phyloP scores from a whole-genome alignment of 257 asterid species.

The Solanum chilense region DNA sequence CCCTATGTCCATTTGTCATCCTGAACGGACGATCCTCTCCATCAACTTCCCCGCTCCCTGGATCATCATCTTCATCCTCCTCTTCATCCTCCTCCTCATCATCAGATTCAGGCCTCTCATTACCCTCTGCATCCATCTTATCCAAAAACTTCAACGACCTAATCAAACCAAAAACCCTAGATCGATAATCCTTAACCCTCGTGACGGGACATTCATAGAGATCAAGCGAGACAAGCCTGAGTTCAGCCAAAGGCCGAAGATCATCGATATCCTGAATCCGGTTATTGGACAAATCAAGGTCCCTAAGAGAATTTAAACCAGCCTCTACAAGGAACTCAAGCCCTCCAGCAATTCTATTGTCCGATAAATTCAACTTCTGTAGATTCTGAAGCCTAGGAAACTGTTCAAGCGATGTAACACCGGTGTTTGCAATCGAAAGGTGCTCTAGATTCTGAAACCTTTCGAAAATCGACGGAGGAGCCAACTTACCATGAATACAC shows the following conservation, averaged over 20 bases:
- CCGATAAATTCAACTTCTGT: slow-evolving; percentile 69
- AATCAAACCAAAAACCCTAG: slow-evolving; percentile 80
- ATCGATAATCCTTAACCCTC: slow-evolving; percentile 74
- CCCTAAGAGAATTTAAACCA: slow-evolving; percentile 61
- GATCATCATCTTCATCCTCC: slow-evolving; percentile 56
- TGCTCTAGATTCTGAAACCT: slow-evolving; percentile 75
- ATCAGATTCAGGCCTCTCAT: slow-evolving; percentile 90
- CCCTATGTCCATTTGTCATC: slow-evolving; percentile 38
- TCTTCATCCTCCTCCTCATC: slow-evolving; percentile 84
- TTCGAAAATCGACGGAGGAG: slow-evolving; percentile 84
- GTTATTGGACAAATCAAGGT: slow-evolving; percentile 92
- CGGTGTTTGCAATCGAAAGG: slow-evolving; percentile 80
- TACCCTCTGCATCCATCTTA: slow-evolving; percentile 91
- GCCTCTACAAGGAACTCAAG: slow-evolving; percentile 71
- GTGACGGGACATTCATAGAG: slow-evolving; percentile 93
- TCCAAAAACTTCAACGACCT: slow-evolving; percentile 75
- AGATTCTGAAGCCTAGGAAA: slow-evolving; percentile 64
- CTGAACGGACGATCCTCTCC: slow-evolving; percentile 49
- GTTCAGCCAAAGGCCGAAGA: slow-evolving; percentile 74
- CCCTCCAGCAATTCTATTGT: slow-evolving; percentile 86
- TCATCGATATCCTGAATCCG: slow-evolving; percentile 69
- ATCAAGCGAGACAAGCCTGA: slow-evolving; percentile 79
- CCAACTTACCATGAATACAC: slow-evolving; percentile 88
- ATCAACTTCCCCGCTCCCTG: slow-evolving; percentile 88
- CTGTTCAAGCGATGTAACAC: slow-evolving; percentile 77